phyloP scores from a whole-genome alignment of 345 rosid species.

The Citrus sp. region DNA sequence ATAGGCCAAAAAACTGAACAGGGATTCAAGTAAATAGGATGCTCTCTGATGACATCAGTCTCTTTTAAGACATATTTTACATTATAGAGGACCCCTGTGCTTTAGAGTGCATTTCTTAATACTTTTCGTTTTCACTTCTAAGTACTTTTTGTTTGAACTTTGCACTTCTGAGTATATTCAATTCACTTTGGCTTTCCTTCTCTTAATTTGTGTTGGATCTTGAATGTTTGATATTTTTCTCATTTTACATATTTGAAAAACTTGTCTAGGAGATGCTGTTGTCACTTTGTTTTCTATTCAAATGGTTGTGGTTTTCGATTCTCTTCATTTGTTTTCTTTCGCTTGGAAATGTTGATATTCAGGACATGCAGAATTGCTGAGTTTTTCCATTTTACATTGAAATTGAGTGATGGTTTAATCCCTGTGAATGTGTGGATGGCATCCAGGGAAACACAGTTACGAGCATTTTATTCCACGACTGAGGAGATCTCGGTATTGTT shows the following conservation, averaged over 20 bases:
- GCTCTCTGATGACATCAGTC: no score
- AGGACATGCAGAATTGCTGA: neutral
- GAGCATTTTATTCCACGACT: slow-evolving; percentile 93
- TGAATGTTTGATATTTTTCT: neutral
- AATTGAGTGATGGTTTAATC: neutral
- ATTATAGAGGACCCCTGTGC: no score
- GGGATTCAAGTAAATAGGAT: no score
- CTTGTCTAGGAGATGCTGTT: neutral
- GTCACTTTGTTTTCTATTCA: neutral
- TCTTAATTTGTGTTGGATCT: neutral
- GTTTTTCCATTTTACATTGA: no score
- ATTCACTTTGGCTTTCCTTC: neutral
- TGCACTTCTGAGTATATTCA: neutral
- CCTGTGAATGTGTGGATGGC: slow-evolving; percentile 7
- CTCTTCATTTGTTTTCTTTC: neutral
- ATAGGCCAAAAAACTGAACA: no score
- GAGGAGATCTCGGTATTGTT: slow-evolving; percentile 77
- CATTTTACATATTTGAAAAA: neutral
- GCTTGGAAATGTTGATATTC: neutral
- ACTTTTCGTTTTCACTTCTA: neutral
- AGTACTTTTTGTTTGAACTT: neutral
- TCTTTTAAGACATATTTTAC: no score
- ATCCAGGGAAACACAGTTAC: slow-evolving; percentile 88
- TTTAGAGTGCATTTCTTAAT: neutral
- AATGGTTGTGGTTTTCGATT: neutral